Conservation (phyloP, 2,329 filamentous ascomycete genomes). For the Tolypocladium pustulatum region DNA sequence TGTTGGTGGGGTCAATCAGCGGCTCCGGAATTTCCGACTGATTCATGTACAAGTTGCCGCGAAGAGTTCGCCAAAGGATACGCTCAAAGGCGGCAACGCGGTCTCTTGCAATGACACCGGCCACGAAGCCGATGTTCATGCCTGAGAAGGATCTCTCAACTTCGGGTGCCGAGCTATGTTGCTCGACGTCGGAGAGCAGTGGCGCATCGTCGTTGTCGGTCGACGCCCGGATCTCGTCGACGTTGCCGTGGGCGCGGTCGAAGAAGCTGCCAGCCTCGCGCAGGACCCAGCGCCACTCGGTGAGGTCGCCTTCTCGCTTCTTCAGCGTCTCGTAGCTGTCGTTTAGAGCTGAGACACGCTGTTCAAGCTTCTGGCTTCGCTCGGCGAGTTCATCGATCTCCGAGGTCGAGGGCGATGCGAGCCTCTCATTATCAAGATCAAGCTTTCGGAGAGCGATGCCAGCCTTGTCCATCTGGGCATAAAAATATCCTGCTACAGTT, state of each 20-base stretch:
- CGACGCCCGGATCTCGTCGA: conserved; percentile 90
- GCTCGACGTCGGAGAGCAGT: conserved; percentile 84
- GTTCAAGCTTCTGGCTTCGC: conserved; percentile 83
- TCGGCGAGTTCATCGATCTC: conserved; percentile 96
- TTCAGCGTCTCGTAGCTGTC: conserved; percentile 98
- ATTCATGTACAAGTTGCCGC: conserved; percentile 99
- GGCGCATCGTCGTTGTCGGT: conserved; percentile 88
- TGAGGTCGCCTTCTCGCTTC: conserved; percentile 92
- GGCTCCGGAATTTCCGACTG: conserved; percentile 95
- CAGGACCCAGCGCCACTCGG: conserved; percentile 96
- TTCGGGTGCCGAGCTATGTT: conserved; percentile 57
- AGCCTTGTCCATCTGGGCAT: conserved; percentile 89
- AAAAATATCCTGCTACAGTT: conserved; percentile 68
- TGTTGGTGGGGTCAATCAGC: conserved; percentile 82
- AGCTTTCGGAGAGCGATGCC: conserved; percentile 78
- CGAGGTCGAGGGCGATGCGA: conserved; percentile 79
- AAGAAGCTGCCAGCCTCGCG: conserved; percentile 96
- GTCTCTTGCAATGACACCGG: conserved; percentile 88
- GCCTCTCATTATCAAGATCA: conserved; percentile 77
- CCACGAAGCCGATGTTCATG: conserved; percentile 98
- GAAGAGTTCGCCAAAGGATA: conserved; percentile 92
- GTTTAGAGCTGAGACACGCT: conserved; percentile 82
- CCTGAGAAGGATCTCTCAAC: conserved; percentile 82
- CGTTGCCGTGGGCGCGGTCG: conserved; percentile 88
- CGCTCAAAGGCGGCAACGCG: conserved; percentile 92